Conservation (phyloP, 2,329 filamentous ascomycete species). For the Pestalotiopsis sp. region DNA sequence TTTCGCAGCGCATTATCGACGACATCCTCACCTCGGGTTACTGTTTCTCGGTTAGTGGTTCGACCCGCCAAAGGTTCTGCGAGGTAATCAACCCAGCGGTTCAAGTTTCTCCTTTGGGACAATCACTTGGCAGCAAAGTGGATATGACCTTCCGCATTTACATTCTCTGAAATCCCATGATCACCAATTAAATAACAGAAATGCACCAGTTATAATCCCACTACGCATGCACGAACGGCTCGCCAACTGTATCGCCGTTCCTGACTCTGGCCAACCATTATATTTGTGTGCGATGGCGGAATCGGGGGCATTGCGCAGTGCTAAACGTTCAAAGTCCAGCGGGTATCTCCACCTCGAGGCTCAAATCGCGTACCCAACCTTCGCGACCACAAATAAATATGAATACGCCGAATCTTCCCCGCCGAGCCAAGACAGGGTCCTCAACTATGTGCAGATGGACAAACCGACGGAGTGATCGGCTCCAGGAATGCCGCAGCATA, state of each 20-base stretch:
- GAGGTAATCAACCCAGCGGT: background rate
- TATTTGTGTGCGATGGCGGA: background rate
- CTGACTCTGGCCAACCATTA: background rate
- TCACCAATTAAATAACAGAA: too few relatives aligned
- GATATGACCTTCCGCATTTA: background rate
- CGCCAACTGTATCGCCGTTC: background rate
- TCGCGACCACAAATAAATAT: background rate
- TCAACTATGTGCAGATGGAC: background rate
- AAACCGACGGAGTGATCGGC: constrained; percentile 12
- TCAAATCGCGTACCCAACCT: background rate
- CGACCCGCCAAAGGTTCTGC: background rate
- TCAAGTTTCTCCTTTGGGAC: background rate
- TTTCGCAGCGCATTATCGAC: too few relatives aligned
- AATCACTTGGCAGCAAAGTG: background rate
- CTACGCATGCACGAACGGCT: background rate
- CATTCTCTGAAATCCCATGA: too few relatives aligned
- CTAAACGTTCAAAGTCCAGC: background rate
- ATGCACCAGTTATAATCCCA: too few relatives aligned
- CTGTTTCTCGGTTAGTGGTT: background rate
- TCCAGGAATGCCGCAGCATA: constrained; percentile 28
- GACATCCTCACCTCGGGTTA: too few relatives aligned
- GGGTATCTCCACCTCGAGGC: background rate
- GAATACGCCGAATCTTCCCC: background rate
- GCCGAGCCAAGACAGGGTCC: background rate
- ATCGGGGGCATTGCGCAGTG: background rate